A percentile compares a stretch with the other conserved stretches of the same genome.
Conservation (phyloP, 1,139 yeast genomes). For the Nakaseomyces bracarensis region DNA sequence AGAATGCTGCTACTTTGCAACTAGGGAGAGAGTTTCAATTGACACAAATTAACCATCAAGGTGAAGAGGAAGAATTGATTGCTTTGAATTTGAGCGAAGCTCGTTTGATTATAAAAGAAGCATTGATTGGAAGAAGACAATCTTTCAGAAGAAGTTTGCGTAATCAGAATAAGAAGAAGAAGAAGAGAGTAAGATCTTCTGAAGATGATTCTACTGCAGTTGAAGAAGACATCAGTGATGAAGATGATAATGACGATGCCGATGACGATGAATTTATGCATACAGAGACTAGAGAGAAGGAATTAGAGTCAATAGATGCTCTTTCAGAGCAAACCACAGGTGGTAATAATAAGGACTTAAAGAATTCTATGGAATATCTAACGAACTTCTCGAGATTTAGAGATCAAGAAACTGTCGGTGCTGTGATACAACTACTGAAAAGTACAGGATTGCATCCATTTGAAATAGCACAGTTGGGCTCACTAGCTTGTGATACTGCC, state of each 20-base stretch:
- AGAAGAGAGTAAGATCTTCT: slow-evolving; percentile 26
- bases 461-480: slow-evolving; percentile 90
- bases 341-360: slow-evolving; percentile 65
- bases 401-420: slow-evolving; percentile 86
- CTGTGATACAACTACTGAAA: slow-evolving; percentile 79
- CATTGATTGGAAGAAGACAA: slow-evolving; percentile 67
- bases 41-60: slow-evolving; percentile 71
- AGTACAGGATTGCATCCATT: slow-evolving; percentile 84
- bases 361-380: slow-evolving; percentile 84
- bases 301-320: slow-evolving; percentile 30
- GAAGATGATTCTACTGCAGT: slow-evolving; percentile 12
- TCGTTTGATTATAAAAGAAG: slow-evolving; percentile 80
- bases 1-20: slow-evolving; percentile 77
- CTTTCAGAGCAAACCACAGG: slow-evolving; percentile 38
- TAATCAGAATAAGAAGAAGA: slow-evolving; percentile 36
- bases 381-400: slow-evolving; percentile 82
- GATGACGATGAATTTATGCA: slow-evolving; percentile 31
- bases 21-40: slow-evolving; percentile 89
- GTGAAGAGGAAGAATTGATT: slow-evolving; percentile 66
- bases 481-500: slow-evolving; percentile 90
- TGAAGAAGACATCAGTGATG: slow-evolving; percentile 20
- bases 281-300: slow-evolving; percentile 33
- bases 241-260: slow-evolving; percentile 33
- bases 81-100: slow-evolving; percentile 87
- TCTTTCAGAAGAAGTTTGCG: slow-evolving; percentile 37